These are phyloP conservation scores for Macrophomina tecta DNA, from an alignment of 2,329 filamentous ascomycete genomes.

Conservation along the genomic window DNA sequence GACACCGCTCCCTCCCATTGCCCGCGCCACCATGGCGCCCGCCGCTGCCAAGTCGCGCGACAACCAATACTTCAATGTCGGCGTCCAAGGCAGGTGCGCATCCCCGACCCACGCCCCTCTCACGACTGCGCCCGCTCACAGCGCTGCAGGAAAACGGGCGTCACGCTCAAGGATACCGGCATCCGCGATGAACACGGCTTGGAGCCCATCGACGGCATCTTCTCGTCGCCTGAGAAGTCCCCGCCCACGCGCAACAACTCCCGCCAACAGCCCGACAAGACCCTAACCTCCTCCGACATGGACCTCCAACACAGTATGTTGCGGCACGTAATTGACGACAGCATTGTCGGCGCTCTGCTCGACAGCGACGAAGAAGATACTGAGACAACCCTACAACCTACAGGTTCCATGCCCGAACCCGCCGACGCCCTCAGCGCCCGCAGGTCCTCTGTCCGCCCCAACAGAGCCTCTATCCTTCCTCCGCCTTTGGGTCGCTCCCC, in stretches of 20 bases:
- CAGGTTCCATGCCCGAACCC: conserved; percentile 59
- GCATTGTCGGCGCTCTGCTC: conserved; percentile 15
- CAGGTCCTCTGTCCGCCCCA: conserved; percentile 50
- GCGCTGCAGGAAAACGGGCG: conserved; percentile 79
- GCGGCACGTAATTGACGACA: not conserved
- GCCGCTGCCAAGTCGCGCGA: conserved; percentile 43
- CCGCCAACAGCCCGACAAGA: conserved; percentile 45
- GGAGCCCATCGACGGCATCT: conserved; percentile 84
- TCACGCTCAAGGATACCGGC: conserved; percentile 78
- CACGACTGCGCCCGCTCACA: not conserved
- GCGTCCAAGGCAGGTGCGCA: conserved; percentile 46
- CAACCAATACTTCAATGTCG: conserved; percentile 48
- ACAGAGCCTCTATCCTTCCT: conserved; percentile 52
- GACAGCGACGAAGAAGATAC: conserved; percentile 20
- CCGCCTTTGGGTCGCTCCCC: conserved; percentile 64
- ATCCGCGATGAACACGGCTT: conserved; percentile 90
- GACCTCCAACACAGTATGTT: conserved; percentile 66
- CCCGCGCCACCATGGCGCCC: conserved; percentile 39
- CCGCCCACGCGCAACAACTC: conserved; percentile 47
- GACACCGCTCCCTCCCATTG: not conserved
- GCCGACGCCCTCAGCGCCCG: conserved; percentile 51
- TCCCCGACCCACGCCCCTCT: conserved; percentile 18
- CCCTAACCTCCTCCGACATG: conserved; percentile 64
- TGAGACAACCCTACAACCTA: not conserved
- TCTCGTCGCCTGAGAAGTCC: conserved; percentile 80